Conservation (phyloP, 345 rosid species). For the Pelargonium nanum region DNA sequence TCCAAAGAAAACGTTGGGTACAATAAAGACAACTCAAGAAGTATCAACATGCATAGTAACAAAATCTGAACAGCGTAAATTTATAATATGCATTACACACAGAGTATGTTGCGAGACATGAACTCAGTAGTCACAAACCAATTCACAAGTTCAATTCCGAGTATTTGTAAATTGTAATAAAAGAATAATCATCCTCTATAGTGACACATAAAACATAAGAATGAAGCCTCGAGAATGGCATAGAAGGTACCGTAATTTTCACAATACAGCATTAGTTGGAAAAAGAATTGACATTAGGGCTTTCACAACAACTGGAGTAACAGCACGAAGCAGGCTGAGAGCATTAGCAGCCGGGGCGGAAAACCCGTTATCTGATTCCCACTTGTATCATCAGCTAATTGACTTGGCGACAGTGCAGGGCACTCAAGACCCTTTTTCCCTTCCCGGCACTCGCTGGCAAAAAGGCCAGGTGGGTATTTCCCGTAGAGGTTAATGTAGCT, state of each 20-base stretch:
- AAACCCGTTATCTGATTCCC: not conserved
- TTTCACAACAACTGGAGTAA: slow-evolving; percentile 11
- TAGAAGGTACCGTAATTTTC: no score
- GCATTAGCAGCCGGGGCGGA: slow-evolving; percentile 9
- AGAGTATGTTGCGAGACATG: not conserved
- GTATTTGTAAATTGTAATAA: not conserved
- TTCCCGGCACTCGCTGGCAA: not conserved
- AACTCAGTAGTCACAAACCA: not conserved
- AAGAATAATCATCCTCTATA: not conserved
- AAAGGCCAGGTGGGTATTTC: not conserved
- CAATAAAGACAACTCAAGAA: no score
- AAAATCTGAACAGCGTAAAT: no score
- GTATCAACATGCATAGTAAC: no score
- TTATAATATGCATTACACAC: no score
- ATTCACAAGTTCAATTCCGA: not conserved
- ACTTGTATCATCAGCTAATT: not conserved
- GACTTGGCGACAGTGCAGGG: slow-evolving; percentile 13
- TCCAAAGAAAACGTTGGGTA: not conserved
- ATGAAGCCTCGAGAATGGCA: not conserved
- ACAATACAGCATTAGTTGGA: not conserved
- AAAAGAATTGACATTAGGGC: not conserved
- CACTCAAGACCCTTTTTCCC: slow-evolving; percentile 14
- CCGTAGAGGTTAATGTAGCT: slow-evolving; percentile 47
- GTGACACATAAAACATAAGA: not conserved
- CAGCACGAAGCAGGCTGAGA: not conserved